Evolutionary conservation across 352 stramenopile genomes (phyloP), one percentile per base, ranked within the genome.

Genomic region (Globisporangium yorkense): DNA sequence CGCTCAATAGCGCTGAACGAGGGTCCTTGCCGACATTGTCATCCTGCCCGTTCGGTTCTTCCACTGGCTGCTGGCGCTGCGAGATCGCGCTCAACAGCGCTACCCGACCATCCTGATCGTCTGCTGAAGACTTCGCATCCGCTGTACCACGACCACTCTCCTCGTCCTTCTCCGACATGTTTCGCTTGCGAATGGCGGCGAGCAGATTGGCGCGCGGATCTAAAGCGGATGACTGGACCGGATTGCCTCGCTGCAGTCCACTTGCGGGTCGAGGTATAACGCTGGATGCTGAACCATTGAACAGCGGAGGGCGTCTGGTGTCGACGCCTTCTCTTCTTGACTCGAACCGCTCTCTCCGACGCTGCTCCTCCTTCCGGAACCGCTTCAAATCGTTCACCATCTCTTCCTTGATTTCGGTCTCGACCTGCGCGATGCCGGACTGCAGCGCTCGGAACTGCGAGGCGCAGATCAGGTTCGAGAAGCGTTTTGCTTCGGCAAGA

Each of bases 351-450:
- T 68, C 60, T 47, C 69, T 80, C 59, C 66, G 61, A 33, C 68
- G 50, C 13, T 64, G 59, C 51, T 87, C 73, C 24, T 64, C 65
- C 41, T 75, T 77, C 31, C 86, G 74, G 50, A 84, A 88, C 24
- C 56, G 69, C 56, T 74, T 76, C 49, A 76, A 37, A 51, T 89
- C 77, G 5, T 67, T 61, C 6, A 78, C 57, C 67, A 89, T 83
- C 54, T 93, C 79, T 61, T 89, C 78, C 47, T 89, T 81, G 50
- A 93, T 80, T 52, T 93, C 82, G 12, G 70, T 63, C 41, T 89
- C 67, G 1, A 88, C 49, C 51, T 89, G 75, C 10, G 39, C 45
- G 9, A 89, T 74, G 13, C 80, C 77, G 13, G 72, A 72, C 33
- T 82, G 74, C 33, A 89, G 54, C 8, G 68, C 44, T 51, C 72